phyloP scores from a whole-genome alignment of 202 grass and related monocot genomes.

The Zoysia matrella region DNA sequence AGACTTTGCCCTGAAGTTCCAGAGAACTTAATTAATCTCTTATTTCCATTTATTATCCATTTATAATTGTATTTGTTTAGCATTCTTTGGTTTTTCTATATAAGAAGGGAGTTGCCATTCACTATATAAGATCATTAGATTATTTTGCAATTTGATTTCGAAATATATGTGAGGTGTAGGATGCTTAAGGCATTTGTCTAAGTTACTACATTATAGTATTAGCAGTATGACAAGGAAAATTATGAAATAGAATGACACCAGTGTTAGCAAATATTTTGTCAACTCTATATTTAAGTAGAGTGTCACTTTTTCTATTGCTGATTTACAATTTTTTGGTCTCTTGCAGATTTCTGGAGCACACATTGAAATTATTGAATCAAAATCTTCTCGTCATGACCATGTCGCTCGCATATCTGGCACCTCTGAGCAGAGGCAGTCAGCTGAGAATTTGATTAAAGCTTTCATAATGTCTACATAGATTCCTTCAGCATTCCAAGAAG shows the following conservation, averaged over 20 bases:
- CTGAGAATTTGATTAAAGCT: constrained; percentile 59
- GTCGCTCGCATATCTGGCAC: no score
- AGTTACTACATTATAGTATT: constrained; percentile 15
- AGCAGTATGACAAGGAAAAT: constrained; percentile 1
- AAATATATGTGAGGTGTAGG: neutral
- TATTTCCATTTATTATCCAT: neutral
- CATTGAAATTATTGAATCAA: no score
- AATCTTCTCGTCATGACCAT: no score
- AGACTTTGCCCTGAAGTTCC: neutral
- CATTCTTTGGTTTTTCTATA: neutral
- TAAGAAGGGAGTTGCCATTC: neutral
- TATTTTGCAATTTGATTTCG: neutral
- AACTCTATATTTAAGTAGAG: neutral
- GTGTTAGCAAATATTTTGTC: constrained; percentile 2
- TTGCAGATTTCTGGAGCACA: no score
- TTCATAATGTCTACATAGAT: constrained; percentile 89
- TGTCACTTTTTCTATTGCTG: constrained; percentile 26
- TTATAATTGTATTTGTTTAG: neutral
- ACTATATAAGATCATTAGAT: constrained; percentile 20
- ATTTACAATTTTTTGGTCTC: constrained; percentile 19
- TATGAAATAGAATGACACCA: neutral
- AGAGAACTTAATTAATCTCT: neutral
- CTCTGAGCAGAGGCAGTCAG: no score
- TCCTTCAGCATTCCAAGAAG: constrained; percentile 32
- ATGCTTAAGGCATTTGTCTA: neutral